phyloP scores from a whole-genome alignment of 768 basidiomycete species.

The Amanita rimosa region DNA sequence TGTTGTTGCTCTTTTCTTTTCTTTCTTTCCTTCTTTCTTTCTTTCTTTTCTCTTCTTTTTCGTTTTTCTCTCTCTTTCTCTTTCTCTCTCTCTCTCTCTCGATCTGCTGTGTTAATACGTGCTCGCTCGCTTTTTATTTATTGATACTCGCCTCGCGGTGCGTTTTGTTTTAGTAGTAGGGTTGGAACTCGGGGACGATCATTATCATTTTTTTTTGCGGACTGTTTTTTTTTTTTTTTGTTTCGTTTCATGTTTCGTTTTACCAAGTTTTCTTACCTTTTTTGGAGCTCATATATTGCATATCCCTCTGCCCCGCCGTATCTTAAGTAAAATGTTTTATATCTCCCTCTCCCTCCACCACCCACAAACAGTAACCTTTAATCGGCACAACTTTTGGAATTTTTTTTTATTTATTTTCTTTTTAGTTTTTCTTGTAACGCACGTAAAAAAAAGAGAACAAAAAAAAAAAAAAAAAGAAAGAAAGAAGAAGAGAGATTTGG shows the following conservation, averaged over 20 bases:
- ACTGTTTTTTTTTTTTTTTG: not conserved
- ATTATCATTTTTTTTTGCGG: not conserved
- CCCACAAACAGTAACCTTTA: too few species aligned
- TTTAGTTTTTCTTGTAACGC: not conserved
- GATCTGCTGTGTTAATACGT: not conserved
- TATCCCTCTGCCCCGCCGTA: not conserved
- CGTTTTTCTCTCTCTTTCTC: too few species aligned
- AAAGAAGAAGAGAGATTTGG: too few species aligned
- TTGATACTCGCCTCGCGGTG: not conserved
- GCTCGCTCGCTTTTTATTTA: not conserved
- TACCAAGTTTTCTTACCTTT: not conserved
- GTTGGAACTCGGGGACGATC: conserved; percentile 2
- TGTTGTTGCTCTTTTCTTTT: too few species aligned
- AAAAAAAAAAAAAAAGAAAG: too few species aligned
- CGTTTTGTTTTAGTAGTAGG: not conserved
- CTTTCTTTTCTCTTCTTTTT: too few species aligned
- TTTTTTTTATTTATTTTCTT: not conserved
- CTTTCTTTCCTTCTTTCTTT: too few species aligned
- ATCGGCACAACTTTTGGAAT: not conserved
- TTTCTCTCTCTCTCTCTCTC: too few species aligned
- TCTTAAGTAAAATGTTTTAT: too few species aligned
- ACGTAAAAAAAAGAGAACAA: too few species aligned
- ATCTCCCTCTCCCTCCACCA: too few species aligned
- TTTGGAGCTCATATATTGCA: not conserved
- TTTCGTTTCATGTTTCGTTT: not conserved